Base-by-base conservation (phyloP, 2,329 filamentous ascomycete species). In the Colletotrichum eremochloae region DNA sequence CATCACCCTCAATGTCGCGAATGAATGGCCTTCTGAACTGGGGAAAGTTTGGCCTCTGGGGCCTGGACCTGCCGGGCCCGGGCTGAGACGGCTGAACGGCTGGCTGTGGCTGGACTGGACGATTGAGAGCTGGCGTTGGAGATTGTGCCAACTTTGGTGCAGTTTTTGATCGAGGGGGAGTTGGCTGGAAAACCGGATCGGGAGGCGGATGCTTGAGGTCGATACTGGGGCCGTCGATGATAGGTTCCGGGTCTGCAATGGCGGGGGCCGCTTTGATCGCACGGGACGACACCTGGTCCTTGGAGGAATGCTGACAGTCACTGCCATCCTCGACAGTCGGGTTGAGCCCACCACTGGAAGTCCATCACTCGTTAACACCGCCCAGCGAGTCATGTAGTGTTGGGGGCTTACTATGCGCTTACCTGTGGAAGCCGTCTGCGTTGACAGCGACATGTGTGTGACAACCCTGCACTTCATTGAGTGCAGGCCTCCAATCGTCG, bases 371-470 rank as follows among this genome's bases (percentile, higher is more conserved):
- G 67, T 24, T n/a, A 24, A 24, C 1, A 2, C 2, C 24, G 24
- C 9, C 7, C 31, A 0, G 12, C 6, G 1, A 7, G 42, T 6
- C 42, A 18, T 5, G 15, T 48, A 2, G n/a, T 31, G 9, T 33
- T 12, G 29, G 8, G 11, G 12, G 9, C 33, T 15, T 1, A 12
- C 20, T 5, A 8, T 8, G 1, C 5, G 24, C 67, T 2, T 57
- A 69, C 61, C 14, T 3, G 31, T 69, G 67, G 33, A 20, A 15
- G 18, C 67, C 67, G 0, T 69, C 67, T 4, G 57, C 57, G 33
- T 69, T 52, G 1, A 69, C 67, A 36, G 67, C 67, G 18, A 61
- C 52, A 12, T 69, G 65, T 1, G 67, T 52, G 1, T 65, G 44
- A 2, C 67, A 69, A 4, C 67, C 67, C 4, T 20, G 36, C 0